Conservation (phyloP, 108 stramenopile genomes). For the Skeletonema tropicum region DNA sequence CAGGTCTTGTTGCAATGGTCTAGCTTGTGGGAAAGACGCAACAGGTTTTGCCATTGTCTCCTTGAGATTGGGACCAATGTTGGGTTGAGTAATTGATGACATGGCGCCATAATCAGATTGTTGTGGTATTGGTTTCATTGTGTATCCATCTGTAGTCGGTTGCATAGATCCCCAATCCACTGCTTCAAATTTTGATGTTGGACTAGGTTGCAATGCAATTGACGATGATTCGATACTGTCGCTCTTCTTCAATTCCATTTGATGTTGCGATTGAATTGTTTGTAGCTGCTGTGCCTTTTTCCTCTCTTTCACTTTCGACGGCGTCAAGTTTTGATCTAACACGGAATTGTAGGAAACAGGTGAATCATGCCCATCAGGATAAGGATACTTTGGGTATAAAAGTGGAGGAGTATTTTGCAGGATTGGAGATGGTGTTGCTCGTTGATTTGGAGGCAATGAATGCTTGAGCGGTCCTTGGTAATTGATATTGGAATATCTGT, state of each 20-base stretch:
- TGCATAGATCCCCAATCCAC: background rate
- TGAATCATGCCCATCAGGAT: conserved; percentile 10
- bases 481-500: conserved; percentile 15
- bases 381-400: conserved; percentile 6
- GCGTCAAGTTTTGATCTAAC: conserved; percentile 30
- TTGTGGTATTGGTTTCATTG: background rate
- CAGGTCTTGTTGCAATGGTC: background rate
- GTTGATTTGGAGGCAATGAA: background rate
- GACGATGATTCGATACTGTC: background rate
- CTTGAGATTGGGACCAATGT: background rate
- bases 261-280: conserved; percentile 24
- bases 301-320: conserved; percentile 16
- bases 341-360: conserved; percentile 40
- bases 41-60: conserved; percentile 1
- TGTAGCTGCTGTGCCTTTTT: conserved; percentile 23
- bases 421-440: conserved; percentile 9
- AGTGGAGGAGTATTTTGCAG: background rate
- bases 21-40: background rate
- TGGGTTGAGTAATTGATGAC: background rate
- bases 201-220: background rate
- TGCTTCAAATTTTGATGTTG: conserved; percentile 1
- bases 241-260: conserved; percentile 18
- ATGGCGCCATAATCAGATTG: background rate
- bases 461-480: conserved; percentile 9
- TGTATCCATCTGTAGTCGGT: background rate